Evolutionary conservation across 768 basidiomycete species (phyloP).

Genomic region (Hygrophorus pudorinus): DNA sequence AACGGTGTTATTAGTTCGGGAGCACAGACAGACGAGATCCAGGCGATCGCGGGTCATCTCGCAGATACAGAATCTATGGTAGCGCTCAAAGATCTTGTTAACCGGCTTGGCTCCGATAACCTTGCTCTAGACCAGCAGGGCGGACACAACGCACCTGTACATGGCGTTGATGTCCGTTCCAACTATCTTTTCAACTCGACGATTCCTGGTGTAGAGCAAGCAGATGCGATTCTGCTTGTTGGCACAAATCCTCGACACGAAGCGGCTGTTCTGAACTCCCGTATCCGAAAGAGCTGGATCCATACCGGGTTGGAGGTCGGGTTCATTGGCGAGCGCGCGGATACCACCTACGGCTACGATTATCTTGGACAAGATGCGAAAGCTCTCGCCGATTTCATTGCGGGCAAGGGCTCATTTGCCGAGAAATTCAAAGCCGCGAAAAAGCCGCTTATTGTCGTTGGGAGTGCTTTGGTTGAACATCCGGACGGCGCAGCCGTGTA

Average conservation of each 20-base stretch:
- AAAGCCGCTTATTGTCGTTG: slow-evolving; percentile 88
- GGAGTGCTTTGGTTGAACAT: slow-evolving; percentile 79
- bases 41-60: slow-evolving; percentile 85
- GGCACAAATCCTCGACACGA: slow-evolving; percentile 97
- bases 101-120: slow-evolving; percentile 93
- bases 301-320: slow-evolving; percentile 82
- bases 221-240: slow-evolving; percentile 87
- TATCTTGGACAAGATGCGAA: slow-evolving; percentile 74
- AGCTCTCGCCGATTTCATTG: slow-evolving; percentile 66
- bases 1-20: slow-evolving; percentile 74
- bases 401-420: slow-evolving; percentile 72
- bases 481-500: slow-evolving; percentile 73
- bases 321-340: slow-evolving; percentile 82
- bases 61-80: slow-evolving; percentile 94
- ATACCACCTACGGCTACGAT: slow-evolving; percentile 90
- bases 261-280: slow-evolving; percentile 93
- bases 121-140: slow-evolving; percentile 66
- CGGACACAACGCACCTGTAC: slow-evolving; percentile 59
- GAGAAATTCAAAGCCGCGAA: slow-evolving; percentile 84
- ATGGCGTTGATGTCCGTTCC: slow-evolving; percentile 84
- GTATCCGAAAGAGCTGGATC: slow-evolving; percentile 92
- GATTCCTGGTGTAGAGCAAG: slow-evolving; percentile 82
- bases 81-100: slow-evolving; percentile 86
- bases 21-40: slow-evolving; percentile 86
- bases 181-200: slow-evolving; percentile 96